Evolutionary conservation across 768 basidiomycete species (phyloP), one percentile per base, ranked within the genome.

Genomic region (Calocybe indica): DNA sequence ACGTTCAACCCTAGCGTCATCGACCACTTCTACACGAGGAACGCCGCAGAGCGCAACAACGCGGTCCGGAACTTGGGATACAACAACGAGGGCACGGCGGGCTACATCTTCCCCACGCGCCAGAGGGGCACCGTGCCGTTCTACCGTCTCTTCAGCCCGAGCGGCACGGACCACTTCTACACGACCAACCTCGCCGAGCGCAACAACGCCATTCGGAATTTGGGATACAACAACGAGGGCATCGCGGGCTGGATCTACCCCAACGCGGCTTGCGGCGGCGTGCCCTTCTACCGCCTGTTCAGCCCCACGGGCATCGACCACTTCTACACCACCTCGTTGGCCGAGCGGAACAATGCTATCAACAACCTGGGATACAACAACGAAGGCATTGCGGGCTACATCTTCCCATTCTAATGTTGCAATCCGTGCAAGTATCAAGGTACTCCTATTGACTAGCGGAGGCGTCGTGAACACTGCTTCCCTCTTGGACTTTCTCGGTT

Each of bases 81-180:
- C 47, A 40, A 3, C 29, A 2, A 5, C 12, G 53, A 60, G 34
- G 52, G 51, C 9, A 35, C 40, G 11, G 47, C 52, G 6, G 47
- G 44, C 13, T 37, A 43, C 30, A 47, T 60, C 29, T 59, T 55
- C 39, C 6, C 45, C 11, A 46, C 5, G 39, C 29, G 14, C 3
- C 45, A 51, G 34, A 36, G 43, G 7, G 45, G 38, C 3, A 56
- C 57, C 5, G 46, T 55, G 28, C 49, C 61, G 0, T 30, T 62
- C 51, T 61, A 55, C 49, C 56, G 57, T 30, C 33, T 59, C 11
- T 57, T 52, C 43, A 59, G 48, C 33, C 11, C 46, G 6, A 3
- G 5, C 1, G 46, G 12, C 13, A 37, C n/a, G 1, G 53, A 60
- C 46, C 57, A 62, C 39, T 55, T 62, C 34, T 63, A 62, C 34